Evolutionary conservation across 2,329 filamentous ascomycete species (phyloP), one percentile per base, ranked within the genome.

Genomic region (Fusarium torreyae): DNA sequence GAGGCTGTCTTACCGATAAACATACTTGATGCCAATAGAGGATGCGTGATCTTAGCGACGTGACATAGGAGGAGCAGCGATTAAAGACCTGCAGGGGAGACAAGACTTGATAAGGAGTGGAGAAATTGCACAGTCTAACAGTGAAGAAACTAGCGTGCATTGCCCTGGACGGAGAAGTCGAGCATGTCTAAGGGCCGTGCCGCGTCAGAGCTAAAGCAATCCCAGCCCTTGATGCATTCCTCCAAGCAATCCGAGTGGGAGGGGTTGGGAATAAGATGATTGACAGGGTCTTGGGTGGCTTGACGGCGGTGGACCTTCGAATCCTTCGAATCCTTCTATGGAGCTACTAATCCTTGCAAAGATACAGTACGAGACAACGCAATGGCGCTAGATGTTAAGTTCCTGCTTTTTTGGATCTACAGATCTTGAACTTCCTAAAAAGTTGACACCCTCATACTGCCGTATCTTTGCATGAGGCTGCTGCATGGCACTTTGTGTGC

Each of bases 311-410:
- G 26, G 26, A 28, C 44, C 33, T 28, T 6, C 34, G 45, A 52
- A 20, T 48, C 58, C 45, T 62, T 33, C 46, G 10, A 57, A 62
- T 7, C 28, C 53, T 54, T 52, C 44, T 22, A 26, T 15, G 51
- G 15, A 22, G n/a, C 33, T n/a, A 38, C 22, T 26, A 26, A n/a
- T 40, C 13, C 33, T 46, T n/a, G 39, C 54, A 26, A 20, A 44
- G 22, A 7, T 10, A 34, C 33, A 5, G 31, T 13, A 34, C 31
- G 9, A 9, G 26, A 28, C 7, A 28, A 10, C 26, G 10, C 26
- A 28, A 28, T 28, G 26, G 26, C 9, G 26, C 9, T 9, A 28
- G 10, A 28, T 28, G 26, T 28, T 28, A 40, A 40, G 18, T 22
- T 40, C 10, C 11, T 40, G 39, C 20, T 40, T n/a, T 11, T 20